phyloP scores from a whole-genome alignment of 1,284 basidiomycete species.

The Ustilago tritici region DNA sequence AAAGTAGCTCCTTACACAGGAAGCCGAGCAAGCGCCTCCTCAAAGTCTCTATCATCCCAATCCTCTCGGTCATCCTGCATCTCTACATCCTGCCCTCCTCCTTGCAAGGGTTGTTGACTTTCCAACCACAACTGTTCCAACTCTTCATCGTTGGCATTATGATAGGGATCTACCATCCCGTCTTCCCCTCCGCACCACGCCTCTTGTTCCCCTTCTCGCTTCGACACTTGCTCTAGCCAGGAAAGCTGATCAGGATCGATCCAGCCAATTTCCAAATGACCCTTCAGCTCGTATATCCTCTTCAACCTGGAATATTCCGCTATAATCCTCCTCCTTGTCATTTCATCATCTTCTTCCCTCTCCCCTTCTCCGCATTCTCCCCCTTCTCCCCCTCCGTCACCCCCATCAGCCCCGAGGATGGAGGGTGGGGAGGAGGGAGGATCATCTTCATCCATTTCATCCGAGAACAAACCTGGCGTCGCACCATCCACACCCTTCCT shows the following conservation, averaged over 20 bases:
- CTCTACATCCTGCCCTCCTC: background rate
- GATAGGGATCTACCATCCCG: slow-evolving; percentile 16
- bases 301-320: slow-evolving; percentile 49
- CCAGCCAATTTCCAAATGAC: slow-evolving; percentile 49
- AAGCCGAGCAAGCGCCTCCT: slow-evolving; percentile 22
- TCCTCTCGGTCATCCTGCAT: slow-evolving; percentile 6
- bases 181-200: background rate
- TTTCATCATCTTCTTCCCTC: slow-evolving; percentile 43
- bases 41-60: slow-evolving; percentile 20
- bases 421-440: slow-evolving; percentile 2
- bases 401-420: background rate
- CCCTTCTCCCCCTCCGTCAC: background rate
- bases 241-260: slow-evolving; percentile 46
- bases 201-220: slow-evolving; percentile 4
- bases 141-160: slow-evolving; percentile 26
- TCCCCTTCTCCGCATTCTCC: background rate
- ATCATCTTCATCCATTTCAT: slow-evolving; percentile 32
- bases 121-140: slow-evolving; percentile 40
- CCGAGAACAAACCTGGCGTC: slow-evolving; percentile 22
- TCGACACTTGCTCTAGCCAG: slow-evolving; percentile 35
- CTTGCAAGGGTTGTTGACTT: slow-evolving; percentile 5
- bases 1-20: slow-evolving; percentile 8
- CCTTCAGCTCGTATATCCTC: slow-evolving; percentile 45
- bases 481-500: slow-evolving; percentile 24
- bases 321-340: slow-evolving; percentile 38